Evolutionary conservation across 768 basidiomycete species (phyloP).

Genomic region (Agaricus subrufescens): DNA sequence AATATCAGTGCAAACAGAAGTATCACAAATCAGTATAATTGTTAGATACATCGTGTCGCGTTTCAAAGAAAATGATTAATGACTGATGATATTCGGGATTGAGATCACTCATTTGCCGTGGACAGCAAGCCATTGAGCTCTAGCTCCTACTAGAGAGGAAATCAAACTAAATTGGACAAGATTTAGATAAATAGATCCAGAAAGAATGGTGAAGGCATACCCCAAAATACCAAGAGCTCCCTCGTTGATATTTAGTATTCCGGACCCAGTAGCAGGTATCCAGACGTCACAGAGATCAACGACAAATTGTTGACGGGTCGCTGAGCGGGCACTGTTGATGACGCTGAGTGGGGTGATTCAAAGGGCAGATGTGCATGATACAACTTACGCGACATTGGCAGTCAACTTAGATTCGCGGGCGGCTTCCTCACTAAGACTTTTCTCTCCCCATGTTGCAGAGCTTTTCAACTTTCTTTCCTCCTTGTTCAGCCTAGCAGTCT

Average conservation of each 20-base stretch:
- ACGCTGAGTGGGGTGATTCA: slow-evolving; percentile 2
- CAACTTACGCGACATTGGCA: slow-evolving; percentile 47
- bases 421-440: slow-evolving; percentile 60
- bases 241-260: slow-evolving; percentile 74
- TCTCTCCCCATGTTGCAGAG: slow-evolving; percentile 50
- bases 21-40: background rate
- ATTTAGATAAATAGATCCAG: background rate
- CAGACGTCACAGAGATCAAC: slow-evolving; percentile 85
- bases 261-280: slow-evolving; percentile 83
- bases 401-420: slow-evolving; percentile 63
- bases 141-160: slow-evolving; percentile 66
- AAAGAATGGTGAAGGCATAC: slow-evolving; percentile 33
- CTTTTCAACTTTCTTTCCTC: slow-evolving; percentile 52
- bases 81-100: too few species aligned
- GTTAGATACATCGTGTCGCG: background rate
- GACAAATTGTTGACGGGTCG: slow-evolving; percentile 72
- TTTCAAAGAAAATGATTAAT: too few species aligned
- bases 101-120: slow-evolving; percentile 33
- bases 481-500: slow-evolving; percentile 60
- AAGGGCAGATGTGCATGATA: background rate
- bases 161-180: slow-evolving; percentile 43
- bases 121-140: slow-evolving; percentile 60
- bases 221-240: slow-evolving; percentile 83
- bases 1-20: background rate
- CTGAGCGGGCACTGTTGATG: slow-evolving; percentile 50